These are phyloP conservation scores for Hymenoscyphus occultus DNA, from an alignment of 2,329 filamentous ascomycete genomes.

Conservation along the genomic window DNA sequence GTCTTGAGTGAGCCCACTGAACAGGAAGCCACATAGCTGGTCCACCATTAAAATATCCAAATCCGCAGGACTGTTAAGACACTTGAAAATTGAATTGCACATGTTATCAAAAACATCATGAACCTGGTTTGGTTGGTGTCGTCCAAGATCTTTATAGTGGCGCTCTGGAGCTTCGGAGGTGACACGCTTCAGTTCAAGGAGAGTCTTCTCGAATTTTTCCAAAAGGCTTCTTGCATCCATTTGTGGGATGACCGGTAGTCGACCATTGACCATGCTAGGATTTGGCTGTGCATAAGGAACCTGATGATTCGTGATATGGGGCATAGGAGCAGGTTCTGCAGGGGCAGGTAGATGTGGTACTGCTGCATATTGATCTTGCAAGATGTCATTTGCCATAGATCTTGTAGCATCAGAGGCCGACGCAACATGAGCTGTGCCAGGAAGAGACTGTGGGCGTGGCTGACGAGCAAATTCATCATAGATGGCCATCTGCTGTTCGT, in stretches of 20 bases:
- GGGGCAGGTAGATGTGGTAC: conserved; percentile 58
- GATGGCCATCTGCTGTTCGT: conserved; percentile 88
- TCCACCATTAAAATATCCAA: conserved; percentile 58
- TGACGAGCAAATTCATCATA: conserved; percentile 95
- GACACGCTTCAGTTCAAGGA: conserved; percentile 55
- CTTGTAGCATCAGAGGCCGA: conserved; percentile 60
- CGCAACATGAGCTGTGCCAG: conserved; percentile 54
- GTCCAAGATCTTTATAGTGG: conserved; percentile 57
- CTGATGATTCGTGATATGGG: conserved; percentile 49
- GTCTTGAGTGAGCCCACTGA: conserved; percentile 49
- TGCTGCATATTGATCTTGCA: conserved; percentile 59
- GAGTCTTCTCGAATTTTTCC: conserved; percentile 56
- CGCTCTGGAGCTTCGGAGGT: conserved; percentile 54
- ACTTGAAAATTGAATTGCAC: conserved; percentile 61
- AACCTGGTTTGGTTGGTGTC: conserved; percentile 50
- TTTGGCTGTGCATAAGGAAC: conserved; percentile 56
- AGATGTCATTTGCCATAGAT: conserved; percentile 60
- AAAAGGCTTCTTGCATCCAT: conserved; percentile 52
- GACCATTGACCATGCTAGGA: conserved; percentile 49
- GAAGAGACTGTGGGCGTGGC: conserved; percentile 60
- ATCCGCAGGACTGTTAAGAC: conserved; percentile 58
- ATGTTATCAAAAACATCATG: conserved; percentile 62
- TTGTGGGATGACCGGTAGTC: conserved; percentile 40
- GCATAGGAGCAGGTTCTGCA: conserved; percentile 55
- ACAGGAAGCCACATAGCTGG: conserved; percentile 56